These are phyloP conservation scores for Pyrenula aspistea DNA, from an alignment of 495 filamentous ascomycete genomes.

Conservation along the genomic window DNA sequence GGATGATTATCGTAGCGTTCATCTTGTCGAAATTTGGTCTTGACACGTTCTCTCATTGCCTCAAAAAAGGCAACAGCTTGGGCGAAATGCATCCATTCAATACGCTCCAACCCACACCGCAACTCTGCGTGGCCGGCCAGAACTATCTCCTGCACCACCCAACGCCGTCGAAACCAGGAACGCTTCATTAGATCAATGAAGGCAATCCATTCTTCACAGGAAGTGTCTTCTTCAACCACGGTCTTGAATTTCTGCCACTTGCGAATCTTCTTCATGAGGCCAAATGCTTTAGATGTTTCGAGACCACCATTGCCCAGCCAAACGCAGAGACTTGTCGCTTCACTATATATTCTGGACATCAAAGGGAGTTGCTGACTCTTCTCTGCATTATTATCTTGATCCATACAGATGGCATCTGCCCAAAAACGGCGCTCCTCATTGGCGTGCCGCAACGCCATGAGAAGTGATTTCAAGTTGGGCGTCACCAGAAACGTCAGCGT, in stretches of 20 bases:
- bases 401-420: constrained; percentile 19
- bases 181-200: constrained; percentile 19
- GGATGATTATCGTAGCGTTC: constrained; percentile 2
- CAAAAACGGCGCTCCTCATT: constrained; percentile 12
- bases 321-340: constrained; percentile 11
- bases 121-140: constrained; percentile 15
- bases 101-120: constrained; percentile 11
- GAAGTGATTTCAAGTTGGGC: constrained; percentile 11
- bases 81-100: constrained; percentile 19
- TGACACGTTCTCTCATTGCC: not conserved
- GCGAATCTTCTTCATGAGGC: constrained; percentile 6
- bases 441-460: constrained; percentile 11
- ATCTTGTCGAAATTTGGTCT: not conserved
- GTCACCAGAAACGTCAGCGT: not conserved
- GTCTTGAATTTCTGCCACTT: constrained; percentile 8
- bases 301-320: constrained; percentile 13
- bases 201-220: constrained; percentile 12
- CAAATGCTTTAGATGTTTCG: constrained; percentile 3
- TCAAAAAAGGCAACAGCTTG: constrained; percentile 4
- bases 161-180: constrained; percentile 20
- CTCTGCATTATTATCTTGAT: constrained; percentile 1
- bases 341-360: constrained; percentile 14
- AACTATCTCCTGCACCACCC: constrained; percentile 28
- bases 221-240: constrained; percentile 1
- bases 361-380: constrained; percentile 5